phyloP scores from a whole-genome alignment of 768 basidiomycete genomes.

The Leccinum barrowsii region DNA sequence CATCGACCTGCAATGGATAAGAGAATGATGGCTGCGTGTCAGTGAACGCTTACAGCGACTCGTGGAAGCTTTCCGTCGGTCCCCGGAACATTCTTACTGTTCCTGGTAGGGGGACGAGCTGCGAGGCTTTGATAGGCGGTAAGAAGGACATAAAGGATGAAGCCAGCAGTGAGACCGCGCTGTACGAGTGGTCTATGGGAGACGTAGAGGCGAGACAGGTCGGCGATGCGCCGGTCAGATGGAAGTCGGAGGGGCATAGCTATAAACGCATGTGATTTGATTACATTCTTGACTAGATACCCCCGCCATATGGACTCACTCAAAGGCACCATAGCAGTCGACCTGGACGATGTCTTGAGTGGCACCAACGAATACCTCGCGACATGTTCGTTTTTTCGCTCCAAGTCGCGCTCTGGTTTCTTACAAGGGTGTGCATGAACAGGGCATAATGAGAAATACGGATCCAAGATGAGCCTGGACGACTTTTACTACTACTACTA shows the following conservation, averaged over 20 bases:
- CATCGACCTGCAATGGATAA: slow-evolving; percentile 64
- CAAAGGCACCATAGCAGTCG: slow-evolving; percentile 53
- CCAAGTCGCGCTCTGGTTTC: background rate
- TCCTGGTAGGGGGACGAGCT: slow-evolving; percentile 35
- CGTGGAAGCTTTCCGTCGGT: slow-evolving; percentile 45
- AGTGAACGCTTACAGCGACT: slow-evolving; percentile 57
- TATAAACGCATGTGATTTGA: slow-evolving; percentile 11
- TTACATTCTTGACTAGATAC: background rate
- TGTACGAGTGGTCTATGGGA: slow-evolving; percentile 70
- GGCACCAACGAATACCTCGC: slow-evolving; percentile 58
- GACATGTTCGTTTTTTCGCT: slow-evolving; percentile 39
- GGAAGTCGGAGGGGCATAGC: slow-evolving; percentile 27
- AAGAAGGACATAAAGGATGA: slow-evolving; percentile 67
- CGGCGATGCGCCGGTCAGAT: slow-evolving; percentile 38
- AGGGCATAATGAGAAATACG: slow-evolving; percentile 68
- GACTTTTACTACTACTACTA: slow-evolving; percentile 73
- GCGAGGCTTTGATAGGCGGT: slow-evolving; percentile 59
- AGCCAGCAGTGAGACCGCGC: slow-evolving; percentile 61
- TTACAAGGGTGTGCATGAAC: background rate
- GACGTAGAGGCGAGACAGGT: slow-evolving; percentile 52
- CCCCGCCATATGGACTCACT: slow-evolving; percentile 7
- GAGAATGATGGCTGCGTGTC: background rate
- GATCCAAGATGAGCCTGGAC: slow-evolving; percentile 50
- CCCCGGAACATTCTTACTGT: slow-evolving; percentile 8
- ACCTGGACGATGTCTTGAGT: slow-evolving; percentile 66